phyloP scores from a whole-genome alignment of 257 asterid species.

The Jacaranda mimosifolia region DNA sequence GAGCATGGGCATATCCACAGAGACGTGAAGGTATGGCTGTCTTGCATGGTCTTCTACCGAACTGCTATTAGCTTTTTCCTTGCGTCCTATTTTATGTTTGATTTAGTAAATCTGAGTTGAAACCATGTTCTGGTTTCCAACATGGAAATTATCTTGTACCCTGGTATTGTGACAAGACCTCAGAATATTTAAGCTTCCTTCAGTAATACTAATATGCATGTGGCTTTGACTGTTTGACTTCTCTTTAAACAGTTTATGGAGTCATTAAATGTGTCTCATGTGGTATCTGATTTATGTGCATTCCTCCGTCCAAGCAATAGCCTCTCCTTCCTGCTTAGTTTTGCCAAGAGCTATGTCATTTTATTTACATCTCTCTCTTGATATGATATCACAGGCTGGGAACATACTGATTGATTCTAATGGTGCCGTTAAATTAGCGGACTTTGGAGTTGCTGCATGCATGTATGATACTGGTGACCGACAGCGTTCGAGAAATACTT shows the following conservation, averaged over 20 bases:
- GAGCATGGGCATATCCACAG: constrained; percentile 81
- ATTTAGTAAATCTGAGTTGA: constrained; percentile 25
- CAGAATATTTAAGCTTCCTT: constrained; percentile 16
- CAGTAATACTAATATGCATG: constrained; percentile 9
- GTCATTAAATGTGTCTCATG: constrained; percentile 18
- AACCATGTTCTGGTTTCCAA: constrained; percentile 15
- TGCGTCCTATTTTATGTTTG: constrained; percentile 20
- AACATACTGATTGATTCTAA: constrained; percentile 82
- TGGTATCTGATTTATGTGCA: constrained; percentile 21
- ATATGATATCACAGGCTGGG: constrained; percentile 75
- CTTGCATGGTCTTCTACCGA: background rate
- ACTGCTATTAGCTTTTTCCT: constrained; percentile 14
- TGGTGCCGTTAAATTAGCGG: constrained; percentile 85
- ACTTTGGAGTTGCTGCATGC: constrained; percentile 95
- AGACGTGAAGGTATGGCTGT: constrained; percentile 75
- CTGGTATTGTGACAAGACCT: constrained; percentile 21
- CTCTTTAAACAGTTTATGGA: constrained; percentile 5
- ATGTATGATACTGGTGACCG: constrained; percentile 97
- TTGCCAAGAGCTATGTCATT: background rate
- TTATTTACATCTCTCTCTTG: constrained; percentile 28
- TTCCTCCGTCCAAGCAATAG: background rate
- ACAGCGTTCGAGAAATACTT: constrained; percentile 92
- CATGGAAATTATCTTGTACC: constrained; percentile 13
- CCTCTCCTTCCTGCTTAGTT: constrained; percentile 28
- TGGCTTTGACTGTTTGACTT: constrained; percentile 9